A percentile compares a stretch with the other conserved stretches of the same genome.
Conservation (phyloP, 148 eudicot species). For the Rhododendron williamsianum region DNA sequence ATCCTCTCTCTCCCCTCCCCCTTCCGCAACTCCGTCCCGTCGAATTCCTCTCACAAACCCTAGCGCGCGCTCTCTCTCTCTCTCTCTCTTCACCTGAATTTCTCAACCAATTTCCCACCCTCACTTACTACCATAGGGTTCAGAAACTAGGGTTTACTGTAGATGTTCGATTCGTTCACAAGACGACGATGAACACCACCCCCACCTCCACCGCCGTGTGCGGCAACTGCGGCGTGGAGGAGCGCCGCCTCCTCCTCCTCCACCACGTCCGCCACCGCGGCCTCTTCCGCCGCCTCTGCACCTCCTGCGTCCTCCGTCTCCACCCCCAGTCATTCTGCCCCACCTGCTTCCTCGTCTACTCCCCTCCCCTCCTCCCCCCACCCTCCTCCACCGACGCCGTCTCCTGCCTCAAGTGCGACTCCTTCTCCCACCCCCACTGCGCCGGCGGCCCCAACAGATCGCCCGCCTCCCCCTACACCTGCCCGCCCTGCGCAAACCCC, state of each 20-base stretch:
- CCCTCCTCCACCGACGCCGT: constrained; percentile 13
- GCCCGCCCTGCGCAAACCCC: constrained; percentile 56
- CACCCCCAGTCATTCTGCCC: constrained; percentile 74
- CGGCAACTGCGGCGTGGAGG: constrained; percentile 49
- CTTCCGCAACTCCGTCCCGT: constrained; percentile 4
- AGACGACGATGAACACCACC: constrained; percentile 1
- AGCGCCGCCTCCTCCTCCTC: constrained; percentile 59
- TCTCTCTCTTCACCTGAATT: constrained; percentile 23
- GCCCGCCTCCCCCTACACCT: constrained; percentile 35
- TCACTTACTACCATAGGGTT: not conserved
- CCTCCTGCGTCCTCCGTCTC: constrained; percentile 62
- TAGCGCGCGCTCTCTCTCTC: not conserved
- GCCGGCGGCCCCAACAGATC: not conserved
- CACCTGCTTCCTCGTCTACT: constrained; percentile 55
- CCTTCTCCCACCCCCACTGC: constrained; percentile 55
- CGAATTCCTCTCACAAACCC: not conserved
- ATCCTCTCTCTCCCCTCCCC: not conserved
- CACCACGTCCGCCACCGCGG: constrained; percentile 57
- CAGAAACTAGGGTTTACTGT: not conserved
- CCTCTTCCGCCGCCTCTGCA: constrained; percentile 56
- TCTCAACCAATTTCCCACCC: not conserved
- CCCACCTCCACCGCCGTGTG: constrained; percentile 31
- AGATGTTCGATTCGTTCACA: not conserved
- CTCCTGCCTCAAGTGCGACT: constrained; percentile 55
- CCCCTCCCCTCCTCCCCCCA: constrained; percentile 23